Base-by-base conservation (phyloP, 306 rosid genomes). In the Ormosia semicastrata region DNA sequence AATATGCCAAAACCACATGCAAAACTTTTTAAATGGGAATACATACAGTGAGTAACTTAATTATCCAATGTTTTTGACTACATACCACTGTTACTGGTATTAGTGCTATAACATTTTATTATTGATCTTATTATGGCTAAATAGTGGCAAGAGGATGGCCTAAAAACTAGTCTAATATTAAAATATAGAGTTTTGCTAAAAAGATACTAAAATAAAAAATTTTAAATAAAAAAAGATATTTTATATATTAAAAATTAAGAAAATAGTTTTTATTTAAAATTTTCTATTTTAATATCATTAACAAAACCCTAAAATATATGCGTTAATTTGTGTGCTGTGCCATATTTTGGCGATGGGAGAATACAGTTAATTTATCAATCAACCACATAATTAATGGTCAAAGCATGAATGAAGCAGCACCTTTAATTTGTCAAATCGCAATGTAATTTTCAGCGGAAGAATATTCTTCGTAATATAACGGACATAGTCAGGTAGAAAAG, bases 41-140 rank as follows among this genome's bases (percentile, higher is more conserved):
- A 64, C 60, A 24, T 65, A 18, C 49, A n/a, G 8, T 39, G 7
- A 17, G 46, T 15, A 33, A 33, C 46, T 57, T 17, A n/a, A n/a
- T n/a, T n/a, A 76, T 56, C 76, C 71, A 44, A 18, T 13, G 56
- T 56, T 66, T 82, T 68, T 74, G 39, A 81, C 80, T 52, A 6
- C 14, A 4, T 32, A 29, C 24, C 64, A n/a, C n/a, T 64, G 30
- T 36, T 41, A 3, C 9, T 4, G 17, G 13, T 58, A 58, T 41
- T 40, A 40, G 39, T 10, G 24, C 53, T 10, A 37, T 66, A 59
- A 59, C 37, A 24, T 29, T 18, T 60, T 32, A 9, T 52, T 52
- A n/a, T n/a, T 52, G 24, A 52, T 52, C 54, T 58, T 17, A 60
- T 32, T 30, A 60, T 34, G 8, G 66, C 65, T 58, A 58, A 29